Evolutionary conservation across 495 filamentous ascomycete species (phyloP).

Genomic region (Talaromyces stipitatus): DNA sequence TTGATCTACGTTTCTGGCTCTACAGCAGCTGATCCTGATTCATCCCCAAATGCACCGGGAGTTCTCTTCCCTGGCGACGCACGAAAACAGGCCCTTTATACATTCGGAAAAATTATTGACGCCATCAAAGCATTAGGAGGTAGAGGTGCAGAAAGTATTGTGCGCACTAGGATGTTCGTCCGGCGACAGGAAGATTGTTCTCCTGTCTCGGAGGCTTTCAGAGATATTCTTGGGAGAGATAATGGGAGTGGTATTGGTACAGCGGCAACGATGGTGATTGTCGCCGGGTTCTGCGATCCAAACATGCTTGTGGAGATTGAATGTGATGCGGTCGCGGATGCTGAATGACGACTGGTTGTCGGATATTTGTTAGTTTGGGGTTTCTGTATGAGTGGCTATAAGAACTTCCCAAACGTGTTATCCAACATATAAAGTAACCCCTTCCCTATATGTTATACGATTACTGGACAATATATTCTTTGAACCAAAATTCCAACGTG

Average conservation of each 20-base stretch:
- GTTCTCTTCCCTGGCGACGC: constrained; percentile 34
- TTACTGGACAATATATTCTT: background rate
- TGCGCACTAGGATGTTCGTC: constrained; percentile 36
- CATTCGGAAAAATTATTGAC: constrained; percentile 30
- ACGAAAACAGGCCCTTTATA: constrained; percentile 27
- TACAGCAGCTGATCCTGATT: constrained; percentile 30
- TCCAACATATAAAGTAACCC: background rate
- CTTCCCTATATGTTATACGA: background rate
- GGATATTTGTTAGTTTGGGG: background rate
- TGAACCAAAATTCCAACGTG: background rate
- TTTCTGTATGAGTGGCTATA: background rate
- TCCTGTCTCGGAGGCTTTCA: constrained; percentile 26
- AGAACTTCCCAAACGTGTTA: too few relatives aligned
- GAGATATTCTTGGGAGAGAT: constrained; percentile 24
- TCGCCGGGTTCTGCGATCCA: constrained; percentile 33
- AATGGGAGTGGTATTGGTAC: constrained; percentile 22
- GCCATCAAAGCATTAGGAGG: constrained; percentile 36
- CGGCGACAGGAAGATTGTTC: constrained; percentile 24
- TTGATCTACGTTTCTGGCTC: constrained; percentile 41
- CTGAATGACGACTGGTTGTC: background rate
- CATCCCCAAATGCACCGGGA: constrained; percentile 22
- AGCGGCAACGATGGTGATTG: constrained; percentile 35
- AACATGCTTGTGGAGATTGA: constrained; percentile 42
- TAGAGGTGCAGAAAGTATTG: constrained; percentile 23
- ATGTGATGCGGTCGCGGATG: constrained; percentile 32